Conservation (phyloP, 805 yeast species). For the Cyberlindnera euphorbiae region DNA sequence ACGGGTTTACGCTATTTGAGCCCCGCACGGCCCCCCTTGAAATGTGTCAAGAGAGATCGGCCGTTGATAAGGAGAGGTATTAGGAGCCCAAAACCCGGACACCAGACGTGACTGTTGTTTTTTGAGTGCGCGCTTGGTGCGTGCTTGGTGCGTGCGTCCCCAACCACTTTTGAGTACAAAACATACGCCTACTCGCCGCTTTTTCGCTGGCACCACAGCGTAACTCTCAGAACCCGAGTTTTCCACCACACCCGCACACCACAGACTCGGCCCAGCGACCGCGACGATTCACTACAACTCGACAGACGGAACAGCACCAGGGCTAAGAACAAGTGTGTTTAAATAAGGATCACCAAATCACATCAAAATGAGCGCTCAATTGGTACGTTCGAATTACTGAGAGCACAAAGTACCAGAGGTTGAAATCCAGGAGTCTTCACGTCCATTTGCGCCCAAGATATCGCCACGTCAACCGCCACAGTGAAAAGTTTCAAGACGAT, state of each 20-base stretch:
- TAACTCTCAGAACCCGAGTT: no score
- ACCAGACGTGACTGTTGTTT: no score
- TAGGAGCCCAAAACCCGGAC: no score
- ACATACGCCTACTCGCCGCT: no score
- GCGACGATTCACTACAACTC: slow-evolving; percentile 7
- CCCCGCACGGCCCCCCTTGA: no score
- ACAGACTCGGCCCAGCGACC: slow-evolving; percentile 13
- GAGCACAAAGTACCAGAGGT: slow-evolving; percentile 7
- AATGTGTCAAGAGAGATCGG: no score
- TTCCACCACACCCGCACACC: slow-evolving; percentile 20
- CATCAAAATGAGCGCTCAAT: slow-evolving; percentile 30
- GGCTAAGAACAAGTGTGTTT: not conserved
- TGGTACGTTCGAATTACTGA: slow-evolving; percentile 22
- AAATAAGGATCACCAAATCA: slow-evolving; percentile 11
- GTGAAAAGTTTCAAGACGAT: slow-evolving; percentile 14
- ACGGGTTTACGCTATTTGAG: no score
- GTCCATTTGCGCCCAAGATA: not conserved
- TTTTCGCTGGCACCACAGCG: no score
- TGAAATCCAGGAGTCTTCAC: not conserved
- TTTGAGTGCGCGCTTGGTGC: no score
- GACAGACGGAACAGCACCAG: slow-evolving; percentile 7
- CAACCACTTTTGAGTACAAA: no score
- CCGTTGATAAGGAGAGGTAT: no score
- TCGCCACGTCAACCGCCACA: not conserved
- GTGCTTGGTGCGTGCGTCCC: no score